Evolutionary conservation across 1,139 yeast genomes (phyloP).

Genomic region (Eremothecium cymbalariae): DNA sequence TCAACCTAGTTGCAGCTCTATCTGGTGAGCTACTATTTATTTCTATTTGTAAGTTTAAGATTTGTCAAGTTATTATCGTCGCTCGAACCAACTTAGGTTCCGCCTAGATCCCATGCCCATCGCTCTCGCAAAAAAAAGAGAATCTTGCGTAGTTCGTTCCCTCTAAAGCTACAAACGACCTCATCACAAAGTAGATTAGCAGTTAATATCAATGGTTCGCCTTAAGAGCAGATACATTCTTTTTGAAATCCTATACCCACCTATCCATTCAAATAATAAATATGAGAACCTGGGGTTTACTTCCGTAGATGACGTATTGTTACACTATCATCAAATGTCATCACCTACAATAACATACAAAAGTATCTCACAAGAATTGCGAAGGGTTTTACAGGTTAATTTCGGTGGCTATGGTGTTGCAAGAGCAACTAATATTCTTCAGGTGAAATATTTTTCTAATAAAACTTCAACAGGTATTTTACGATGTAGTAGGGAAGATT

Average conservation of each 20-base stretch:
- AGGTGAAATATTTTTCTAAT: constrained; percentile 71
- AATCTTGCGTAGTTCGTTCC: too few relatives aligned
- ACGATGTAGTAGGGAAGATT: constrained; percentile 63
- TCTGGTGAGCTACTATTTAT: too few relatives aligned
- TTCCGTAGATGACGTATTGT: constrained; percentile 33
- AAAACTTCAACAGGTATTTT: constrained; percentile 80
- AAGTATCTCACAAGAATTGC: constrained; percentile 45
- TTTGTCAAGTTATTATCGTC: too few relatives aligned
- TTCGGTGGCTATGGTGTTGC: constrained; percentile 82
- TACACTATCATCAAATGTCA: constrained; percentile 44
- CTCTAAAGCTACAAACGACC: too few relatives aligned
- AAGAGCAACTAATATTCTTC: constrained; percentile 49
- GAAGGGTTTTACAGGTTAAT: constrained; percentile 45
- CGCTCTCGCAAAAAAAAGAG: too few relatives aligned
- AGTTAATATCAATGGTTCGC: too few relatives aligned
- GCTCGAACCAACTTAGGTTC: too few relatives aligned
- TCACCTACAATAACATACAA: constrained; percentile 40
- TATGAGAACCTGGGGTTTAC: constrained; percentile 9
- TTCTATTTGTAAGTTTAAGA: too few relatives aligned
- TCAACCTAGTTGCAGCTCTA: too few relatives aligned
- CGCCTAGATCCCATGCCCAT: too few relatives aligned
- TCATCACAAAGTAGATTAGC: too few relatives aligned
- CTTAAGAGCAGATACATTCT: constrained; percentile 75
- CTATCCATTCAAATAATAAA: constrained; percentile 9
- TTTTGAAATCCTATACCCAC: constrained; percentile 68